Percentiles rank a stretch among this genome's conserved stretches.
Conservation (phyloP, 139 green algal species). For the Tetraselmis striata region DNA sequence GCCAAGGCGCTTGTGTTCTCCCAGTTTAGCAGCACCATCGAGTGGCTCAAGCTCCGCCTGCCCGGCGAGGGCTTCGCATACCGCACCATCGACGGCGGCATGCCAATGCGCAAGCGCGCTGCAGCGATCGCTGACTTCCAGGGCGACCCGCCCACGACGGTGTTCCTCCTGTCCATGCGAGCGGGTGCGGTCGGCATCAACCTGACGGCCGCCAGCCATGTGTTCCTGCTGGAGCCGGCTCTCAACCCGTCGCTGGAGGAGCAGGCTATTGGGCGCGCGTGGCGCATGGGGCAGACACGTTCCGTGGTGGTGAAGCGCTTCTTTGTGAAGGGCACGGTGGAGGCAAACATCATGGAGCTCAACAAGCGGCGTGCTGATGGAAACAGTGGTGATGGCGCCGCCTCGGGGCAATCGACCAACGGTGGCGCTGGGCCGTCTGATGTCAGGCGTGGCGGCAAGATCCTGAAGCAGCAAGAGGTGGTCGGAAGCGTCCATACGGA, state of each 20-base stretch:
- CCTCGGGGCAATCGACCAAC: neutral
- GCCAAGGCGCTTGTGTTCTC: conserved; percentile 16
- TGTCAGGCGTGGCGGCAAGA: neutral
- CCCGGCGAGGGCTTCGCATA: neutral
- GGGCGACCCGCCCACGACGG: neutral
- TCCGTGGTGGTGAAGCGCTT: conserved; percentile 19
- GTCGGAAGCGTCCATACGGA: conserved; percentile 36
- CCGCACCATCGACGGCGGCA: conserved; percentile 1
- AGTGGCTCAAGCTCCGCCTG: conserved; percentile 8
- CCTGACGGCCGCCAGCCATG: conserved; percentile 1
- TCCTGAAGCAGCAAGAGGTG: conserved; percentile 9
- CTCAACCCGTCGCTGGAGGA: conserved; percentile 4
- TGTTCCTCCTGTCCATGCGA: conserved; percentile 1
- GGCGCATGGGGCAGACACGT: conserved; percentile 32
- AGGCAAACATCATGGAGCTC: neutral
- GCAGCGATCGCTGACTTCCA: neutral
- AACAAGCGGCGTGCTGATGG: neutral
- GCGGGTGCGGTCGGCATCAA: conserved; percentile 5
- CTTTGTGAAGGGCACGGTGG: conserved; percentile 7
- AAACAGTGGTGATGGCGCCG: neutral
- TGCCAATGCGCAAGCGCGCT: conserved; percentile 2
- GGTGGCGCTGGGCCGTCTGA: no score
- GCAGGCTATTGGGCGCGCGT: conserved; percentile 29
- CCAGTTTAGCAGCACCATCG: conserved; percentile 2
- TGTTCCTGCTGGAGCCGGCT: conserved; percentile 7